Evolutionary conservation across 2,329 filamentous ascomycete genomes (phyloP).

Genomic region (Aspergillus melleus): DNA sequence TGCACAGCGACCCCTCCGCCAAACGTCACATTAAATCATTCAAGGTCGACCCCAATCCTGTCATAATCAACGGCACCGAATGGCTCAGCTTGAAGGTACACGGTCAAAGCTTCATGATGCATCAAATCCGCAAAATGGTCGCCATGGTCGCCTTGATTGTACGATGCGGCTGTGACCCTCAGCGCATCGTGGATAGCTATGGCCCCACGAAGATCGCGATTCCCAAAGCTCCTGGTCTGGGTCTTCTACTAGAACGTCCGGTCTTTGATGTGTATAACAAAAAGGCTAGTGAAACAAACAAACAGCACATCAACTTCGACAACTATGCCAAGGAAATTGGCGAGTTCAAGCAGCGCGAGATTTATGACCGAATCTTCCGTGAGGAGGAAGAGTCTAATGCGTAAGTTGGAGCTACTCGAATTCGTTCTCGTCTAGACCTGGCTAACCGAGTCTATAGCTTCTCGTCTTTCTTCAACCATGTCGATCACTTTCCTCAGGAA

Average conservation of each 20-base stretch:
- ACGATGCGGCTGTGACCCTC: constrained; percentile 74
- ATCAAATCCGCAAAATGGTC: constrained; percentile 99
- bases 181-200: constrained; percentile 74
- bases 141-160: constrained; percentile 84
- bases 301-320: constrained; percentile 73
- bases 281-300: constrained; percentile 57
- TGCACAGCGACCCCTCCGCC: constrained; percentile 74
- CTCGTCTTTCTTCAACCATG: constrained; percentile 75
- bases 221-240: constrained; percentile 88
- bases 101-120: constrained; percentile 99
- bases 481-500: constrained; percentile 70
- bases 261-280: constrained; percentile 90
- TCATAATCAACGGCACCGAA: constrained; percentile 87
- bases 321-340: constrained; percentile 76
- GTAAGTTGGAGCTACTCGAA: constrained; percentile 54
- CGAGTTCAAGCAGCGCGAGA: constrained; percentile 87
- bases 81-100: constrained; percentile 96
- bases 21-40: constrained; percentile 94
- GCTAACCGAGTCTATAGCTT: constrained; percentile 53
- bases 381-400: constrained; percentile 85
- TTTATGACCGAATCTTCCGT: constrained; percentile 87
- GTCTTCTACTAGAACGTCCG: constrained; percentile 82
- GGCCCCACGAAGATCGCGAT: constrained; percentile 73
- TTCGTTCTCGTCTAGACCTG: background rate
- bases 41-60: constrained; percentile 69